phyloP scores from a whole-genome alignment of 2,329 filamentous ascomycete species.

The Hawksworthiomyces lignivorus region DNA sequence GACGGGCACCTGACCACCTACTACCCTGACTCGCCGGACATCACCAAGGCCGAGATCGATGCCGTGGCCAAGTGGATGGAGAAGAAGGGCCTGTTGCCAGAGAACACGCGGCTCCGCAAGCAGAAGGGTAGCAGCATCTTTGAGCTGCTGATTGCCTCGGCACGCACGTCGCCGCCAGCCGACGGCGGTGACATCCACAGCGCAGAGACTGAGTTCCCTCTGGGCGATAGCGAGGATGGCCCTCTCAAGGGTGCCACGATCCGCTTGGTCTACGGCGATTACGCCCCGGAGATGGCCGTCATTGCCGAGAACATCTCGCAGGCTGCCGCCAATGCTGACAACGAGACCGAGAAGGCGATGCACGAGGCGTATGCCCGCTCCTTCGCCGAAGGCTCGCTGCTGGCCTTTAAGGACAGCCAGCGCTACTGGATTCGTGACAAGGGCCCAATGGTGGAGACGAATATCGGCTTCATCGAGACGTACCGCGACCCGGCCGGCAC shows the following conservation, averaged over 20 bases:
- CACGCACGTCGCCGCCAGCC: slow-evolving; percentile 48
- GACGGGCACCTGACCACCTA: slow-evolving; percentile 74
- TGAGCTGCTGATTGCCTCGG: slow-evolving; percentile 69
- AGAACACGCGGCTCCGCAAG: slow-evolving; percentile 72
- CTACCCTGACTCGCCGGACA: slow-evolving; percentile 67
- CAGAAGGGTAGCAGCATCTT: slow-evolving; percentile 45
- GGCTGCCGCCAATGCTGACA: slow-evolving; percentile 62
- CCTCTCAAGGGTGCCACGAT: slow-evolving; percentile 59
- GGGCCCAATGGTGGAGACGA: slow-evolving; percentile 69
- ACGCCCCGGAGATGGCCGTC: slow-evolving; percentile 61
- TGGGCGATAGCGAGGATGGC: slow-evolving; percentile 53
- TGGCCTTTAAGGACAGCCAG: slow-evolving; percentile 74
- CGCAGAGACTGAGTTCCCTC: slow-evolving; percentile 51
- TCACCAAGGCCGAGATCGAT: slow-evolving; percentile 68
- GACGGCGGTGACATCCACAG: slow-evolving; percentile 59
- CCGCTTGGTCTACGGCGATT: slow-evolving; percentile 67
- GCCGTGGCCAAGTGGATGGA: slow-evolving; percentile 67
- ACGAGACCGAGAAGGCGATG: slow-evolving; percentile 68
- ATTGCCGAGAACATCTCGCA: slow-evolving; percentile 60
- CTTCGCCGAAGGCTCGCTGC: slow-evolving; percentile 65
- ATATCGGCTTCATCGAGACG: slow-evolving; percentile 79
- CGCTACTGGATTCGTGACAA: slow-evolving; percentile 78
- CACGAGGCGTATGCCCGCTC: slow-evolving; percentile 66
- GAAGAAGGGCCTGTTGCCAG: slow-evolving; percentile 57
- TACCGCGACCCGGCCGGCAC: slow-evolving; percentile 78